These are phyloP conservation scores for Coemansia sp. DNA, from an alignment of 192 early-diverging fungal species.

Conservation along the genomic window DNA sequence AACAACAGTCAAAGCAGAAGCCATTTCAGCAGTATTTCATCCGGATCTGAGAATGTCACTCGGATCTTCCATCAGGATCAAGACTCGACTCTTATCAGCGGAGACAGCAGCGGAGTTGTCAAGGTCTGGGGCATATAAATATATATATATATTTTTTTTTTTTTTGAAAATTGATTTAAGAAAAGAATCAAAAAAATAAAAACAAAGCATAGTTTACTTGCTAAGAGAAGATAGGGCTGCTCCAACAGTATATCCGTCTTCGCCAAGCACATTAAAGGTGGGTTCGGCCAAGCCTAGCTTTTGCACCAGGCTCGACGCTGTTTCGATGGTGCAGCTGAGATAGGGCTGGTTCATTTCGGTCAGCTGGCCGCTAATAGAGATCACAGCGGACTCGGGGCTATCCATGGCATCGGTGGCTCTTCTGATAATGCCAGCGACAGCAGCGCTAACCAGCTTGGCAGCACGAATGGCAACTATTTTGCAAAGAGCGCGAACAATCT, in stretches of 20 bases:
- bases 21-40: not conserved
- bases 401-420: slow-evolving; percentile 27
- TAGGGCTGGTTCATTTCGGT: slow-evolving; percentile 55
- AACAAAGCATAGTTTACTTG: slow-evolving; percentile 8
- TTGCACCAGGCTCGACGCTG: slow-evolving; percentile 11
- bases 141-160: not conserved
- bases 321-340: slow-evolving; percentile 28
- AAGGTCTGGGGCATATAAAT: slow-evolving; percentile 65
- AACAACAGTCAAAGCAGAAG: slow-evolving; percentile 52
- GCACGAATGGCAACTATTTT: slow-evolving; percentile 82
- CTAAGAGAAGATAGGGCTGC: slow-evolving; percentile 36
- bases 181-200: slow-evolving; percentile 4
- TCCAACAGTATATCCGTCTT: slow-evolving; percentile 43
- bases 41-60: slow-evolving; percentile 11
- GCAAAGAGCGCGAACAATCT: slow-evolving; percentile 77
- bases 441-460: slow-evolving; percentile 73
- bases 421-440: slow-evolving; percentile 57
- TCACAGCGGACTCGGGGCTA: slow-evolving; percentile 11
- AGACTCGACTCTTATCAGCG: slow-evolving; percentile 55
- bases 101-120: slow-evolving; percentile 63
- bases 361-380: slow-evolving; percentile 47
- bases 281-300: slow-evolving; percentile 12
- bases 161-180: not conserved
- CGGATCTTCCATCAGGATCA: slow-evolving; percentile 12
- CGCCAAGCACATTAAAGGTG: slow-evolving; percentile 36